These are phyloP conservation scores for Tylopilus rubrobrunneus DNA, from an alignment of 768 basidiomycete species.

Conservation along the genomic window DNA sequence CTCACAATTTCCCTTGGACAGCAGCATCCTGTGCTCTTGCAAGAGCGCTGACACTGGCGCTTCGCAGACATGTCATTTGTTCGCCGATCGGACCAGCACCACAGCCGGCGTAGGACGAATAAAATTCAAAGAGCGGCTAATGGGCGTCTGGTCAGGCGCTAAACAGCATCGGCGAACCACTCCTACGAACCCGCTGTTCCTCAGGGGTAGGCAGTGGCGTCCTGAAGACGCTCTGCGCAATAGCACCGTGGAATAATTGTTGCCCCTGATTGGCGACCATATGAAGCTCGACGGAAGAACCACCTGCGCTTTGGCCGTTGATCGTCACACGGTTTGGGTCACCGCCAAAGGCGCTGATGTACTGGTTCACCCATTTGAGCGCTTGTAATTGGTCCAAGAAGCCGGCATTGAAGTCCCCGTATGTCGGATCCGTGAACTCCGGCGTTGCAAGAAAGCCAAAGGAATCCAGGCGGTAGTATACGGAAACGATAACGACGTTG, in stretches of 20 bases:
- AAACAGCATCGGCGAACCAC: background rate
- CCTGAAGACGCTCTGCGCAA: conserved; percentile 60
- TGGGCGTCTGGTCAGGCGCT: background rate
- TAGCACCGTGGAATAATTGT: conserved; percentile 48
- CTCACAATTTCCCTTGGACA: conserved; percentile 39
- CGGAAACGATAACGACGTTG: conserved; percentile 57
- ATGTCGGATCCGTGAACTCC: conserved; percentile 35
- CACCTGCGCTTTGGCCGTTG: conserved; percentile 61
- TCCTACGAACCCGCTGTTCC: conserved; percentile 45
- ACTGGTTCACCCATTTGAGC: conserved; percentile 36
- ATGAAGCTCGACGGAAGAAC: conserved; percentile 54
- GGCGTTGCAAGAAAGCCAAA: conserved; percentile 61
- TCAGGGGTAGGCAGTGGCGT: conserved; percentile 48
- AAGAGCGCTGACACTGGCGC: conserved; percentile 47
- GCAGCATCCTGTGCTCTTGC: conserved; percentile 53
- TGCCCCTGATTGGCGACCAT: conserved; percentile 42
- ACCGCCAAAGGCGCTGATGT: conserved; percentile 39
- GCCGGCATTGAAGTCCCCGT: conserved; percentile 51
- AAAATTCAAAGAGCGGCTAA: conserved; percentile 53
- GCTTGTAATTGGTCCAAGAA: conserved; percentile 51
- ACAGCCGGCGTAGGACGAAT: conserved; percentile 48
- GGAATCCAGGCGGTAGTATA: conserved; percentile 38
- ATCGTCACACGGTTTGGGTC: conserved; percentile 41
- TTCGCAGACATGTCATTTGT: conserved; percentile 46
- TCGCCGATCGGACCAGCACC: conserved; percentile 31